These are phyloP conservation scores for Ormosia emarginata DNA, from an alignment of 306 rosid genomes.

Conservation along the genomic window DNA sequence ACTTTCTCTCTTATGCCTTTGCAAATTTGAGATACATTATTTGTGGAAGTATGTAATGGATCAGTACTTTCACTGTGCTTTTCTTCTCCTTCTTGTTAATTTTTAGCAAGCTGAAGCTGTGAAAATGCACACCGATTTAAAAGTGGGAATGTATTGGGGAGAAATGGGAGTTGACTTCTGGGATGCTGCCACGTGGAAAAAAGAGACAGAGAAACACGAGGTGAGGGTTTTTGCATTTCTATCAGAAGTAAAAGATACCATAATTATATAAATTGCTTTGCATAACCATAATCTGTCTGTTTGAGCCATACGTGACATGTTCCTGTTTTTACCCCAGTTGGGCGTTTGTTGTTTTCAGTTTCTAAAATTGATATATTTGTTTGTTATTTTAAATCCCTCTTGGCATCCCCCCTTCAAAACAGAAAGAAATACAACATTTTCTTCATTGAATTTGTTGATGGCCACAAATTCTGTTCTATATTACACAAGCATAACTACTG, in stretches of 20 bases:
- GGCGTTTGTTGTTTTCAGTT: neutral
- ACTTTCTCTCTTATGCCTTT: neutral
- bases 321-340: neutral
- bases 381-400: neutral
- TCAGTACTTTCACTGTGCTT: neutral
- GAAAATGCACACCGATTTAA: slow-evolving; percentile 53
- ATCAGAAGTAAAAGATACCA: neutral
- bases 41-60: neutral
- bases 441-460: neutral
- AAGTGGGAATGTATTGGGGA: slow-evolving; percentile 75
- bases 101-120: slow-evolving; percentile 67
- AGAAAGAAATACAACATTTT: neutral
- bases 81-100: neutral
- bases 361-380: neutral
- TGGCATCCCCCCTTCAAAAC: neutral
- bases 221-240: slow-evolving; percentile 30
- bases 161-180: slow-evolving; percentile 74
- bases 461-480: neutral
- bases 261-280: neutral
- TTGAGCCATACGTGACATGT: neutral
- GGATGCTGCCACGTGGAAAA: slow-evolving; percentile 52
- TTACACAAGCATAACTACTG: neutral
- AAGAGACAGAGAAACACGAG: slow-evolving; percentile 57
- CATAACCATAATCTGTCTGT: neutral
- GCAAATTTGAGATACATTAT: neutral